phyloP scores from a whole-genome alignment of 257 asterid genomes.

The Coffea canephora region DNA sequence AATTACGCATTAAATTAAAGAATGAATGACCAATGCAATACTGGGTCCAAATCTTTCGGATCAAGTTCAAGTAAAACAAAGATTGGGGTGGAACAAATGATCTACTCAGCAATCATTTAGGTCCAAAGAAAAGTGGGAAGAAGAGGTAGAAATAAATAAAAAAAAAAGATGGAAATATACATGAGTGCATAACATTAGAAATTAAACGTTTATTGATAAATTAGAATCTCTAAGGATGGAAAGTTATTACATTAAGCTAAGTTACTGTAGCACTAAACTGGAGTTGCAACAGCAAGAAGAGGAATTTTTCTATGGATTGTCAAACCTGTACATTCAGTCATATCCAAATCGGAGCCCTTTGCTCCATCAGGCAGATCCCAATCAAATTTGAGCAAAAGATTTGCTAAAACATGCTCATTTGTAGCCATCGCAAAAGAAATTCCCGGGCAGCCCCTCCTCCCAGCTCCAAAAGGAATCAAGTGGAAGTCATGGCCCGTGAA shows the following conservation, averaged over 20 bases:
- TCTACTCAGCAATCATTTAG: too few species aligned
- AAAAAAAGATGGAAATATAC: too few species aligned
- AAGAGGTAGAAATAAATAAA: too few species aligned
- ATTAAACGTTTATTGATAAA: too few species aligned
- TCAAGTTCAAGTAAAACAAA: too few species aligned
- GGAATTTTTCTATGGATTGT: not conserved
- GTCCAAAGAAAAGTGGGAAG: too few species aligned
- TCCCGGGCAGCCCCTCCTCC: constrained; percentile 31
- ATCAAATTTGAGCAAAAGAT: constrained; percentile 29
- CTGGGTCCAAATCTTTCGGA: too few species aligned
- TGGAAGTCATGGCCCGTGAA: constrained; percentile 21
- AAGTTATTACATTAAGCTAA: too few species aligned
- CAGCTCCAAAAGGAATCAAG: constrained; percentile 35
- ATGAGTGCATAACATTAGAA: too few species aligned
- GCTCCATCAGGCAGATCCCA: constrained; percentile 29
- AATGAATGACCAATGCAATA: too few species aligned
- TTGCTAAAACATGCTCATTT: constrained; percentile 23
- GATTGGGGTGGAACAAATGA: too few species aligned
- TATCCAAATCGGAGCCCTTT: constrained; percentile 29
- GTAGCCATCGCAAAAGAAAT: constrained; percentile 15
- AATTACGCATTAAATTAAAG: too few species aligned
- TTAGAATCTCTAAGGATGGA: not conserved
- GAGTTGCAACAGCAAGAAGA: constrained; percentile 1
- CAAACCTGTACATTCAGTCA: constrained; percentile 15
- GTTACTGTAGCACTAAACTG: not conserved